Conservation (phyloP, 768 basidiomycete species). For the Pluteus cervinus region DNA sequence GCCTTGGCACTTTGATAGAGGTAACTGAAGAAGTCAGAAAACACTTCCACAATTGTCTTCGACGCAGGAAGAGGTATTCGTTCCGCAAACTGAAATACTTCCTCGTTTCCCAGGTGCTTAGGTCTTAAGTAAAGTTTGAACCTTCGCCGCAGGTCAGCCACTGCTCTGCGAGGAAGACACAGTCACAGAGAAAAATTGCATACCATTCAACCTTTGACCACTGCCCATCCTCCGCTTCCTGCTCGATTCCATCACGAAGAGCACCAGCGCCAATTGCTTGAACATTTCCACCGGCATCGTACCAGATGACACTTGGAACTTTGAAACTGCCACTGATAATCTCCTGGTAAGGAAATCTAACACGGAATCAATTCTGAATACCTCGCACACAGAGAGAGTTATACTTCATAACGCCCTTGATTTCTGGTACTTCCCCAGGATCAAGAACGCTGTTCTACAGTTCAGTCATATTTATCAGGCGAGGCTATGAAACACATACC, state of each 20-base stretch:
- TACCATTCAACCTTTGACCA: conserved; percentile 49
- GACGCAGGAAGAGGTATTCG: conserved; percentile 30
- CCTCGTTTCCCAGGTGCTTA: neutral
- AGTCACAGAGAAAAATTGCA: neutral
- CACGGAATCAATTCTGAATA: conserved; percentile 2
- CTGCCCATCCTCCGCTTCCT: conserved; percentile 37
- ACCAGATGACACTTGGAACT: conserved; percentile 36
- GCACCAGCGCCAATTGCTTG: conserved; percentile 46
- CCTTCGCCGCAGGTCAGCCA: neutral
- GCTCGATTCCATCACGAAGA: conserved; percentile 29
- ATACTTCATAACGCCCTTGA: conserved; percentile 39
- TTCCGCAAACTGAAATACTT: too few species aligned
- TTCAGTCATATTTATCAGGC: conserved; percentile 6
- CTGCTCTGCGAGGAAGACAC: neutral
- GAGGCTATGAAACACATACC: conserved; percentile 11
- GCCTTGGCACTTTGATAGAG: conserved; percentile 35
- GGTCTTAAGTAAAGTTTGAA: neutral
- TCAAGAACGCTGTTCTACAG: conserved; percentile 30
- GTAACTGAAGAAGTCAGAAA: conserved; percentile 47
- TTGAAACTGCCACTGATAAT: conserved; percentile 41
- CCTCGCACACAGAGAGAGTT: conserved; percentile 17
- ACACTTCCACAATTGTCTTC: conserved; percentile 34
- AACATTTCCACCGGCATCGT: conserved; percentile 33
- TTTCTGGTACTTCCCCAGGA: conserved; percentile 31
- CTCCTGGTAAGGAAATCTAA: conserved; percentile 45